Percentiles rank a stretch among this genome's conserved stretches.
Evolutionary conservation across 331 rosid genomes (phyloP).

Genomic region (Malus hybrid): DNA sequence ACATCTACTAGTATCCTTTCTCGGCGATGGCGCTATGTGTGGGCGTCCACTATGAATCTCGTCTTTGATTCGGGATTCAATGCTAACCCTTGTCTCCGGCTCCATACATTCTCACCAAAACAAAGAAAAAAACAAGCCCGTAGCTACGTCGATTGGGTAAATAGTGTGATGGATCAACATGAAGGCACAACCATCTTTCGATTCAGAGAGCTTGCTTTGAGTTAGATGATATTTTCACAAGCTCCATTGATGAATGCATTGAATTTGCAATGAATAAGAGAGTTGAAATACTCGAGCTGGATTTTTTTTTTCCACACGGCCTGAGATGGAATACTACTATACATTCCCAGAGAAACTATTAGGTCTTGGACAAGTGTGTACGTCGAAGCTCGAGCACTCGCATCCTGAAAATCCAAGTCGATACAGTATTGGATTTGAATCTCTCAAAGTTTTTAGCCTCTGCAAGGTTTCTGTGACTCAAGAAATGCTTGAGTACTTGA

Average conservation of each 20-base stretch:
- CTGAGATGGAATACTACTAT: background rate
- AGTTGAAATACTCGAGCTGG: background rate
- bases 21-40: background rate
- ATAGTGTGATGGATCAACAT: background rate
- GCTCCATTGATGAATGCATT: background rate
- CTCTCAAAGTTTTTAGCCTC: background rate
- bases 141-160: background rate
- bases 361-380: background rate
- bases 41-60: background rate
- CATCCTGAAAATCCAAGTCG: background rate
- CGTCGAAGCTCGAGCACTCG: background rate
- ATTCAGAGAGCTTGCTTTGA: background rate
- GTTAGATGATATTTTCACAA: background rate
- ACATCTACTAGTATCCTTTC: background rate
- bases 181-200: background rate
- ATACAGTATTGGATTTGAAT: background rate
- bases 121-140: background rate
- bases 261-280: background rate
- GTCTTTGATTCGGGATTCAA: background rate
- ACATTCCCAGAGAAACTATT: no score
- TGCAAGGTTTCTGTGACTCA: background rate
- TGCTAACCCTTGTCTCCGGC: background rate
- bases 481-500: background rate
- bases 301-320: background rate
- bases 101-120: background rate